phyloP scores from a whole-genome alignment of 2,329 filamentous ascomycete genomes.

The Trichoderma sp. region DNA sequence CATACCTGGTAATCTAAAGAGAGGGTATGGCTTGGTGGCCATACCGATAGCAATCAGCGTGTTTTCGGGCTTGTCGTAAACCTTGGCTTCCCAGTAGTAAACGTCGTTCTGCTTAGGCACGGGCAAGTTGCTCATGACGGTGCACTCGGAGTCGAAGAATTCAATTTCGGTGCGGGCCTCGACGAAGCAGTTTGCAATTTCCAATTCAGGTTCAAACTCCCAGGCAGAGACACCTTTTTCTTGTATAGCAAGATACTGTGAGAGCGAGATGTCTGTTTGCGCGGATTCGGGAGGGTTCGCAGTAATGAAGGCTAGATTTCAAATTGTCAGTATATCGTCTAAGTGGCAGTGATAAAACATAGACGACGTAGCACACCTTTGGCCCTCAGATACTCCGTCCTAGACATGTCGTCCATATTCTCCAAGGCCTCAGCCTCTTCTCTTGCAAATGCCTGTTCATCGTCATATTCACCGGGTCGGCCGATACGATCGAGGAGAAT shows the following conservation, averaged over 20 bases:
- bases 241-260: constrained; percentile 96
- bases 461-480: constrained; percentile 93
- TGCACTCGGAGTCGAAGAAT: constrained; percentile 97
- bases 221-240: constrained; percentile 99
- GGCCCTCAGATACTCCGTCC: constrained; percentile 88
- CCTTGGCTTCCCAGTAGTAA: constrained; percentile 99
- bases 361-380: constrained; percentile 69
- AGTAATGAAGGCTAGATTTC: constrained; percentile 77
- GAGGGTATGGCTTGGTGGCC: constrained; percentile 93
- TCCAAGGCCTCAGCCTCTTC: constrained; percentile 96
- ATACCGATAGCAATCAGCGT: constrained; percentile 90
- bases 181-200: constrained; percentile 98
- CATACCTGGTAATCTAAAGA: constrained; percentile 91
- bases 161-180: constrained; percentile 96
- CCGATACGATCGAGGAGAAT: constrained; percentile 94
- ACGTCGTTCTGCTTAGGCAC: constrained; percentile 99
- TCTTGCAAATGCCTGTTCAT: constrained; percentile 90
- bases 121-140: constrained; percentile 93
- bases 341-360: constrained; percentile 12
- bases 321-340: constrained; percentile 3
- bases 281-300: constrained; percentile 93
- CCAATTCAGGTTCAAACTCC: constrained; percentile 99
- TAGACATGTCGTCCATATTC: constrained; percentile 90
- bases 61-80: constrained; percentile 93
- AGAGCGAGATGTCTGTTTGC: constrained; percentile 95